Base-by-base conservation (phyloP, 2,329 filamentous ascomycete genomes). In the Talaromyces funiculosus region DNA sequence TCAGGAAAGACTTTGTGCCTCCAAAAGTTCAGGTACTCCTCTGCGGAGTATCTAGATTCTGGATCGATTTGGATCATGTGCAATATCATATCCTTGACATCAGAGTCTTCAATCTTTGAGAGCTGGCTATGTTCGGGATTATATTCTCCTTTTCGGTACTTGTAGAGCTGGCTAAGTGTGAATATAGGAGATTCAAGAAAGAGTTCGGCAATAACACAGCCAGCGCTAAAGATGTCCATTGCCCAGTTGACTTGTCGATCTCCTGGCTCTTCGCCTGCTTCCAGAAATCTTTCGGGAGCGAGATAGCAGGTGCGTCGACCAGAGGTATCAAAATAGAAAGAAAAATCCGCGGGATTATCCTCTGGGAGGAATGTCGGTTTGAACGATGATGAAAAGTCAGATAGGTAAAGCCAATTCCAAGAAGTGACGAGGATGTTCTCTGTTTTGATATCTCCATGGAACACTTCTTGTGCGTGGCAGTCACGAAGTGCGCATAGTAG, bases 391-490 rank as follows among this genome's bases (percentile, higher is more conserved):
- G 93, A 96, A 73, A 97, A 99, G 74, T 99, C 94, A n/a, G 92
- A 88, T 38, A 99, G 82, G 72, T 97, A 99, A 2, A 99, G 82
- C 94, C 95, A 99, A 77, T 97, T 97, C 94, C 94, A 99, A 6
- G 94, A 97, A 0, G 94, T 99, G 55, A 99, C 93, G 53, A 99
- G 80, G 37, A 96, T 86, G 69, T 99, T 99, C 75, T 99, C 93
- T 1, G 93, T 94, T 80, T 99, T 99, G 79, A 99, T 97, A 71
- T 99, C 95, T 61, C 94, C 95, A 72, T 99, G 94, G 72, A 92
- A 97, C 56, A 99, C 82, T 68, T 95, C 90, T 51, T 89, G 84
- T 29, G 89, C 82, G 73, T 99, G 94, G 68, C 91, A 97, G 75
- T 99, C 95, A 60, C 92, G 87, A 61, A 99, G 80, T 2, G 90